Percentiles rank a stretch among this genome's conserved stretches.
Evolutionary conservation across 2,329 filamentous ascomycete genomes (phyloP).

Genomic region (Aureobasidium sp.): DNA sequence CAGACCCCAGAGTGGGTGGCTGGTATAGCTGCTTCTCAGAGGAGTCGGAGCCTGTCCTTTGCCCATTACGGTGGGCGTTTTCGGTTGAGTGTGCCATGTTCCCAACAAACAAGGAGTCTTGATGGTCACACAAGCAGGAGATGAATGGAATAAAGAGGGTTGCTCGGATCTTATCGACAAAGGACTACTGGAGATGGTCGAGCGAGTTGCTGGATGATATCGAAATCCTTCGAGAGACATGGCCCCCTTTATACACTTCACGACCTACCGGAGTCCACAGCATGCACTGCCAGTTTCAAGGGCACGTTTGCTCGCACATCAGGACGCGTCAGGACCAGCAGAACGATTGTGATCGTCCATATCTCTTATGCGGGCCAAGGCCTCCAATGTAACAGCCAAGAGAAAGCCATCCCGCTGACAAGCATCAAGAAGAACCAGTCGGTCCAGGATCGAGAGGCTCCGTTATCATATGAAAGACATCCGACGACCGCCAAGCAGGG

Average conservation of each 20-base stretch:
- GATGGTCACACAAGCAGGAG: background rate
- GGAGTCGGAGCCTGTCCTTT: background rate
- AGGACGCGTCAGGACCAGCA: slow-evolving; percentile 8
- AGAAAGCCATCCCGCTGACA: slow-evolving; percentile 1
- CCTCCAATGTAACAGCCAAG: slow-evolving; percentile 11
- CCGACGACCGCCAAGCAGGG: background rate
- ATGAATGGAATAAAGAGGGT: background rate
- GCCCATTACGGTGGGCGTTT: too few species aligned
- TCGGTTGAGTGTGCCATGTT: background rate
- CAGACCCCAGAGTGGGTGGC: background rate
- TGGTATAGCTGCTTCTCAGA: background rate
- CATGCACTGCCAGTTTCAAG: background rate
- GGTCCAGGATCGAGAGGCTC: background rate
- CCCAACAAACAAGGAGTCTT: background rate
- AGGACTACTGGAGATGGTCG: background rate
- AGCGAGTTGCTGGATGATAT: background rate
- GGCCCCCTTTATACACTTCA: background rate
- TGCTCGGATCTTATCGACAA: background rate
- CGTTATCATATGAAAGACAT: slow-evolving; percentile 1
- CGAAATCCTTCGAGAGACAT: background rate
- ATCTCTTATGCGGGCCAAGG: slow-evolving; percentile 11
- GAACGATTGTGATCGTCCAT: slow-evolving; percentile 9
- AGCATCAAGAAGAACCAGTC: slow-evolving; percentile 10
- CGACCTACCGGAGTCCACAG: background rate
- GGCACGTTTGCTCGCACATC: background rate